A percentile compares a stretch with the other conserved stretches of the same genome.
Evolutionary conservation across 179 eudicot genomes (phyloP).

Genomic region (Spinacia oleracea): DNA sequence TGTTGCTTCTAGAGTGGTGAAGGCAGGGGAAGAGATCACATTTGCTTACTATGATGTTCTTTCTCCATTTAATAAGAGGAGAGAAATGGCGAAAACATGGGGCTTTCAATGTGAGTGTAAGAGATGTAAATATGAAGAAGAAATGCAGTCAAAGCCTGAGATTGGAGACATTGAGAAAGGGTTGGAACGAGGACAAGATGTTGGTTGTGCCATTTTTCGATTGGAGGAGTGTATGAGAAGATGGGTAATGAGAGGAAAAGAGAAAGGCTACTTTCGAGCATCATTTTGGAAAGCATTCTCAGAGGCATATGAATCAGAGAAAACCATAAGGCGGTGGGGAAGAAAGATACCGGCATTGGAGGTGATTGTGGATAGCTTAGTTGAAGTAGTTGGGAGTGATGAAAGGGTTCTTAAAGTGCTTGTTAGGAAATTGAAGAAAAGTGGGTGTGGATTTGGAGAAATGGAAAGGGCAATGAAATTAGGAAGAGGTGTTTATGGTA

Average conservation of each 20-base stretch:
- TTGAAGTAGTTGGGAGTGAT: conserved; percentile 77
- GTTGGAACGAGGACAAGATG: conserved; percentile 56
- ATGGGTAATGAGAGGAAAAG: conserved; percentile 63
- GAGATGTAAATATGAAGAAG: conserved; percentile 71
- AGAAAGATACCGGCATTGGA: conserved; percentile 63
- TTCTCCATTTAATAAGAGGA: conserved; percentile 44
- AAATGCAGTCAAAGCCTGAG: conserved; percentile 47
- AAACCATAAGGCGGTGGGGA: conserved; percentile 66
- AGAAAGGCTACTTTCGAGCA: conserved; percentile 74
- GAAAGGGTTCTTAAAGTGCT: conserved; percentile 62
- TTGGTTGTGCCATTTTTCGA: conserved; percentile 52
- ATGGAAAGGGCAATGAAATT: conserved; percentile 77
- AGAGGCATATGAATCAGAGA: conserved; percentile 56
- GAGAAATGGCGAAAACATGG: conserved; percentile 65
- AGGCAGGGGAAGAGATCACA: conserved; percentile 82
- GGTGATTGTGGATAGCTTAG: conserved; percentile 57
- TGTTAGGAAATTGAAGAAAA: conserved; percentile 56
- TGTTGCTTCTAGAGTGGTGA: conserved; percentile 69
- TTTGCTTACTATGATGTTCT: conserved; percentile 74
- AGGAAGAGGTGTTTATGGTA: conserved; percentile 95
- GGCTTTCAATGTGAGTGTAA: conserved; percentile 67
- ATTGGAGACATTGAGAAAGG: conserved; percentile 58
- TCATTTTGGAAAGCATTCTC: conserved; percentile 73
- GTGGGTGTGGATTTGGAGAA: conserved; percentile 48
- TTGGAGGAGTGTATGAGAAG: conserved; percentile 77